A percentile compares a stretch with the other conserved stretches of the same genome.
Evolutionary conservation across 495 filamentous ascomycete genomes (phyloP).

Genomic region (Umbilicaria muhlenbergii): DNA sequence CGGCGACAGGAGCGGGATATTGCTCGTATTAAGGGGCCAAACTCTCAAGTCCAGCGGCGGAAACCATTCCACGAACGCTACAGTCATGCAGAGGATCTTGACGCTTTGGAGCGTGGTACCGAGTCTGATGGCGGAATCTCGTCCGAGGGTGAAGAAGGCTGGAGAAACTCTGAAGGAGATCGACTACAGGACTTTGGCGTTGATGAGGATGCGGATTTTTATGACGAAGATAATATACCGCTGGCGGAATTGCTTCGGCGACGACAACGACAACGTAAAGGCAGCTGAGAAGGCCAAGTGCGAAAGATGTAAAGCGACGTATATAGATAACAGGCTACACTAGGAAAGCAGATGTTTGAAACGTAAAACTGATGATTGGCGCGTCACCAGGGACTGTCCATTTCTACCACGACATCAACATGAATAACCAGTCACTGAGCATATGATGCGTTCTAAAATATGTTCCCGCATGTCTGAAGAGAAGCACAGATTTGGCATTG

Average conservation of each 20-base stretch:
- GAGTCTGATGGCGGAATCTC: slow-evolving; percentile 13
- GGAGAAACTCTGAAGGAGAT: slow-evolving; percentile 80
- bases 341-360: too few species aligned
- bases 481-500: too few species aligned
- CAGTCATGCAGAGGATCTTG: slow-evolving; percentile 12
- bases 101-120: slow-evolving; percentile 24
- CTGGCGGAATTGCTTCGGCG: slow-evolving; percentile 39
- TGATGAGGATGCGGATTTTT: slow-evolving; percentile 66
- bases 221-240: slow-evolving; percentile 70
- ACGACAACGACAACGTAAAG: too few species aligned
- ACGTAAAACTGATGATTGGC: too few species aligned
- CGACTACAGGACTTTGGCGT: slow-evolving; percentile 79
- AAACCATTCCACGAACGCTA: slow-evolving; percentile 34
- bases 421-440: too few species aligned
- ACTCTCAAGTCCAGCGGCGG: slow-evolving; percentile 23
- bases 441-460: too few species aligned
- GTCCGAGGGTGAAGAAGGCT: slow-evolving; percentile 43
- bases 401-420: too few species aligned
- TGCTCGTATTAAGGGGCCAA: slow-evolving; percentile 17
- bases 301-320: too few species aligned
- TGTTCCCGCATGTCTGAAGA: too few species aligned
- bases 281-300: too few species aligned
- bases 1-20: slow-evolving; percentile 39
- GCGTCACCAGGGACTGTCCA: too few species aligned
- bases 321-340: too few species aligned